phyloP scores from a whole-genome alignment of 1,139 yeast species.

The Saccharomyces hybrid region DNA sequence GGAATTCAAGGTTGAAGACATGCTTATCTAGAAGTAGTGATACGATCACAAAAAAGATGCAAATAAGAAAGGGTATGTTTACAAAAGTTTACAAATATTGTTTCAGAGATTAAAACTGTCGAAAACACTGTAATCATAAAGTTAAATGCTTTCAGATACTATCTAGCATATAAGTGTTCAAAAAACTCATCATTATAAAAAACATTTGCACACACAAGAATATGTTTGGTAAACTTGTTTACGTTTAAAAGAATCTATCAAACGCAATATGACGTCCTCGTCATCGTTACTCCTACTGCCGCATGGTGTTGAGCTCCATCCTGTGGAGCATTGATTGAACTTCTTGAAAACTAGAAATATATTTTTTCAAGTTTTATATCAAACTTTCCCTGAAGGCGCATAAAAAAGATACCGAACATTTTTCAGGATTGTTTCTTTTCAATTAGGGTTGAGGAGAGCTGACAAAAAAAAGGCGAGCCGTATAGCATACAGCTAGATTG shows the following conservation, averaged over 20 bases:
- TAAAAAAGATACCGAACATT: no score
- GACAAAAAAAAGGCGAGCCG: no score
- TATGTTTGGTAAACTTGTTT: not conserved
- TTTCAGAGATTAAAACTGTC: constrained; percentile 17
- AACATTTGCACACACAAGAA: constrained; percentile 1
- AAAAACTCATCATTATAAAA: constrained; percentile 22
- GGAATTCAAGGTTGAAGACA: not conserved
- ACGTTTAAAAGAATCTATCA: no score
- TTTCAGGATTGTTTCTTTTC: no score
- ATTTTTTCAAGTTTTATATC: no score
- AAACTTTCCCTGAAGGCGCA: no score
- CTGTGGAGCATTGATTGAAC: not conserved
- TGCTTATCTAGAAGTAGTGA: no score
- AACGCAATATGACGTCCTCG: not conserved
- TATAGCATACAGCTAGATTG: no score
- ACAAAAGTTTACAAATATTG: not conserved
- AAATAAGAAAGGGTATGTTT: not conserved
- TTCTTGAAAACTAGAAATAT: not conserved
- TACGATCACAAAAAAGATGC: no score
- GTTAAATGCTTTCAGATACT: constrained; percentile 28
- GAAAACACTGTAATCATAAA: constrained; percentile 28
- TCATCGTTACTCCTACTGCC: not conserved
- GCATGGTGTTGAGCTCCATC: no score
- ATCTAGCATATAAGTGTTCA: constrained; percentile 30
- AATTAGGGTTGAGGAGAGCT: no score